Conservation (phyloP, 2,329 filamentous ascomycete species). For the Metarhizium brunneum region DNA sequence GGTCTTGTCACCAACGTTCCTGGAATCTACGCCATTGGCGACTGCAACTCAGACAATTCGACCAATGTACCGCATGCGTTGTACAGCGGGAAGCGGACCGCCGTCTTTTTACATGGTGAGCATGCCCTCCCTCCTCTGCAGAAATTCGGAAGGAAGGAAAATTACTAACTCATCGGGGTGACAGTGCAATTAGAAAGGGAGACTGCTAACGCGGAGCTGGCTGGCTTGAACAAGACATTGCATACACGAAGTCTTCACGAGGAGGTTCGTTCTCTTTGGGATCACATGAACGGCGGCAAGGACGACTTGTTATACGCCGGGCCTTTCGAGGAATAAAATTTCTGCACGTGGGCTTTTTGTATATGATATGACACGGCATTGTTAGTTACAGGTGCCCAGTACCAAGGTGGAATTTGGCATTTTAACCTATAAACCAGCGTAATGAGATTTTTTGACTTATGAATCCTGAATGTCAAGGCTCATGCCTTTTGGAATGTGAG, state of each 20-base stretch:
- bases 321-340: constrained; percentile 1
- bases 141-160: not conserved
- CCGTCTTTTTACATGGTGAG: constrained; percentile 48
- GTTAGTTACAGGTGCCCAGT: no score
- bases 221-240: constrained; percentile 8
- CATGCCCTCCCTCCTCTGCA: constrained; percentile 1
- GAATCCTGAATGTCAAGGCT: no score
- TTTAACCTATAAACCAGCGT: no score
- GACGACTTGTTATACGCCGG: constrained; percentile 37
- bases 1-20: constrained; percentile 41
- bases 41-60: constrained; percentile 48
- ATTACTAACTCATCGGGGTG: not conserved
- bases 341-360: not conserved
- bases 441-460: no score
- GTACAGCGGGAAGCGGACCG: constrained; percentile 47
- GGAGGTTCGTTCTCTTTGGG: constrained; percentile 34
- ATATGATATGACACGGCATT: no score
- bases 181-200: constrained; percentile 33
- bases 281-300: constrained; percentile 31
- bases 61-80: constrained; percentile 55
- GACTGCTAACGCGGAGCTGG: constrained; percentile 24
- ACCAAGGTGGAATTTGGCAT: no score
- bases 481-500: no score
- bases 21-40: constrained; percentile 49
- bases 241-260: constrained; percentile 21